phyloP scores from a whole-genome alignment of 2,329 filamentous ascomycete genomes.

The Tolypocladium cylindrosporum region DNA sequence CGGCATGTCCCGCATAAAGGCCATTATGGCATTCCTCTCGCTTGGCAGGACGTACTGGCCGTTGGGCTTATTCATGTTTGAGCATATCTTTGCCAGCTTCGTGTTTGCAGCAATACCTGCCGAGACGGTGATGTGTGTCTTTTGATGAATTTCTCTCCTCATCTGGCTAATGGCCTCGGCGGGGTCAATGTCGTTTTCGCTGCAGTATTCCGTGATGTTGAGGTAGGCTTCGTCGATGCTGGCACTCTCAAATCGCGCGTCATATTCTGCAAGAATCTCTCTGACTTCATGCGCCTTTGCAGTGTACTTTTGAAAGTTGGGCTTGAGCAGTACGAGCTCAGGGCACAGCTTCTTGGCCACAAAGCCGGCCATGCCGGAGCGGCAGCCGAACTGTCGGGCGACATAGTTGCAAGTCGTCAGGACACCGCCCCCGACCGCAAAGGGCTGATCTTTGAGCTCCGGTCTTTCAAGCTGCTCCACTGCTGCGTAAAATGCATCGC shows the following conservation, averaged over 20 bases:
- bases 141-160: constrained; percentile 64
- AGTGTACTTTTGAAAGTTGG: constrained; percentile 85
- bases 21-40: constrained; percentile 65
- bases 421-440: constrained; percentile 71
- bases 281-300: constrained; percentile 85
- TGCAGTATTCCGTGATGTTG: constrained; percentile 84
- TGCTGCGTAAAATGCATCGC: constrained; percentile 94
- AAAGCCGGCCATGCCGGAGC: constrained; percentile 93
- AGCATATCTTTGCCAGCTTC: constrained; percentile 89
- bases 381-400: constrained; percentile 79
- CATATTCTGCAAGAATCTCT: constrained; percentile 74
- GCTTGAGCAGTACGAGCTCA: constrained; percentile 66
- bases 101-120: constrained; percentile 92
- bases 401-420: constrained; percentile 72
- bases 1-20: constrained; percentile 74
- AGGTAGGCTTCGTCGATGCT: constrained; percentile 96
- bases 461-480: constrained; percentile 80
- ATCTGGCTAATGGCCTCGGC: constrained; percentile 69
- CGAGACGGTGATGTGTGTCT: constrained; percentile 77
- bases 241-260: constrained; percentile 82
- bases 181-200: constrained; percentile 54
- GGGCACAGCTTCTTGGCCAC: constrained; percentile 93
- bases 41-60: constrained; percentile 73
- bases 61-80: constrained; percentile 93
- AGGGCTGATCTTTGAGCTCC: constrained; percentile 76